phyloP scores from a whole-genome alignment of 2,329 filamentous ascomycete species.

The Tympanopsis confertula region DNA sequence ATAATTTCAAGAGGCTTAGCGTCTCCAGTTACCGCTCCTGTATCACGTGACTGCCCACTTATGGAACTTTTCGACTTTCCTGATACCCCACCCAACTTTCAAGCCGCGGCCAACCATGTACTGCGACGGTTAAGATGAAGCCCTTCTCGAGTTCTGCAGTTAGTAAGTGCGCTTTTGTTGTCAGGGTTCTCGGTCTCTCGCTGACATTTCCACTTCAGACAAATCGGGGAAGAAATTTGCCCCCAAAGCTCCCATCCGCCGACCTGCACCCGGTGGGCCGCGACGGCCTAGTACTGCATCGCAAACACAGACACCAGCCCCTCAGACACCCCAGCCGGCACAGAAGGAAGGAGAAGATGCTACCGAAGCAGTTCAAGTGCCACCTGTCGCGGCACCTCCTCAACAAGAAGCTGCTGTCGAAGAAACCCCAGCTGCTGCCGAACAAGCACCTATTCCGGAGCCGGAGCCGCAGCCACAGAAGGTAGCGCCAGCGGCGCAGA shows the following conservation, averaged over 20 bases:
- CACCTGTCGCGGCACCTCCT: background rate
- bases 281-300: background rate
- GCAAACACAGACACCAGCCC: background rate
- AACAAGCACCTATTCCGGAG: background rate
- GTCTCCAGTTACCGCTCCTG: background rate
- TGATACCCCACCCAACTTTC: background rate
- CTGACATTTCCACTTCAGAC: background rate
- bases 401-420: too few species aligned
- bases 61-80: background rate
- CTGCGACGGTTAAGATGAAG: constrained; percentile 1
- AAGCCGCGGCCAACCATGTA: background rate
- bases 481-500: background rate
- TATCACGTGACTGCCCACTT: constrained; percentile 1
- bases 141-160: background rate
- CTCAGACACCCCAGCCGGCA: background rate
- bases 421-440: background rate
- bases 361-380: background rate
- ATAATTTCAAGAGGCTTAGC: background rate
- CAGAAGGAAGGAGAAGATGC: background rate
- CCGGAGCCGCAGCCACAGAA: background rate
- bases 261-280: background rate
- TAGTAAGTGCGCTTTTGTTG: background rate
- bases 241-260: background rate
- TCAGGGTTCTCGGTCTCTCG: too few species aligned
- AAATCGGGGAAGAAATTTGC: constrained; percentile 1